These are phyloP conservation scores for Lactarius sp. DNA, from an alignment of 768 basidiomycete genomes.

Conservation along the genomic window DNA sequence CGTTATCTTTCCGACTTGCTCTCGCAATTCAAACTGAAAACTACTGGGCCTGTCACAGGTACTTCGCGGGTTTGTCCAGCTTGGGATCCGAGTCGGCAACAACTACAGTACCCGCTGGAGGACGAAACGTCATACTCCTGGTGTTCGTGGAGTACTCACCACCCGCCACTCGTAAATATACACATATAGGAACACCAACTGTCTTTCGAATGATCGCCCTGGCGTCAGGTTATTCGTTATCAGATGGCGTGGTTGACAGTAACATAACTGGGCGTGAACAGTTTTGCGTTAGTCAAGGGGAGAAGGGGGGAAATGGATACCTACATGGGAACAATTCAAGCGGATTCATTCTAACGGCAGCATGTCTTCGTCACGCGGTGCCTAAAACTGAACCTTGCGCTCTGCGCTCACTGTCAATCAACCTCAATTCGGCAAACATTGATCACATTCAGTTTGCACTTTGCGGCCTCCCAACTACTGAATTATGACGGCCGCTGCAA, in stretches of 20 bases:
- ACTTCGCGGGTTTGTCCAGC: too few relatives aligned
- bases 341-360: neutral
- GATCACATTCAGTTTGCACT: neutral
- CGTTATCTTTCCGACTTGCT: too few relatives aligned
- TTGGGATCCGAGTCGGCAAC: too few relatives aligned
- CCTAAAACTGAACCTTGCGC: neutral
- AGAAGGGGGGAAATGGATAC: neutral
- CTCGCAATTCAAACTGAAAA: too few relatives aligned
- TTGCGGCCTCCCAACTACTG: neutral
- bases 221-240: neutral
- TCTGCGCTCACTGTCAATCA: conserved; percentile 6
- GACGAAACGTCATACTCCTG: too few relatives aligned
- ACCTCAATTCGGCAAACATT: neutral
- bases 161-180: neutral
- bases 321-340: neutral
- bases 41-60: too few relatives aligned
- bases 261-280: neutral
- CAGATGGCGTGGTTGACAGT: neutral
- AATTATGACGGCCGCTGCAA: neutral
- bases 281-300: neutral
- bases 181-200: neutral
- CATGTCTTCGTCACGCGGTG: neutral
- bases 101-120: too few relatives aligned
- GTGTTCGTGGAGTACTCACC: too few relatives aligned
- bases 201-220: neutral